Evolutionary conservation across 805 yeast genomes (phyloP), one percentile per base, ranked within the genome.

Genomic region (Lipomyces chichibuensis): DNA sequence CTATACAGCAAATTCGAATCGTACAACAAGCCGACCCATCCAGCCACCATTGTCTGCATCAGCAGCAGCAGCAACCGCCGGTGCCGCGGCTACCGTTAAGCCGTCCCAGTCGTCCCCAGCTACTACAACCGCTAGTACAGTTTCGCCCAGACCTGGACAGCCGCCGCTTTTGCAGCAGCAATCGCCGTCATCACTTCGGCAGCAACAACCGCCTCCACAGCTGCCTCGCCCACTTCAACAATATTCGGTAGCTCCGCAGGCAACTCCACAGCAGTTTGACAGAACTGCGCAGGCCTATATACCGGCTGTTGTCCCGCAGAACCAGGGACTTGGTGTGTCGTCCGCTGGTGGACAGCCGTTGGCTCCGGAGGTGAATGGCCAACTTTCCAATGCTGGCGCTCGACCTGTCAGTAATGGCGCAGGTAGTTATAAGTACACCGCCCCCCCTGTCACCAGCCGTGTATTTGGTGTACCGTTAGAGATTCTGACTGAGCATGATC

Each of bases 381-480:
- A 52, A 9, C 14, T 23, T 6, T 23, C 55, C 11, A 4, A 23
- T 25, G 13, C n/a, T 3, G 29, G 33, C n/a, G 17, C 55, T 52
- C n/a, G 17, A 17, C 9, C 55, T 11, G n/a, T 6, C 33, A 25
- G 27, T 57, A 59, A 46, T 27, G 62, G 43, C 8, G 17, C 49
- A 35, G 20, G 25, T 8, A 17, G 39, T 25, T 25, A 27, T 39
- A 43, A n/a, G 3, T n/a, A 43, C 11, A 43, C 49, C 49, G 11
- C 49, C 0, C 9, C 20, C 9, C 20, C 20, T 43, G 35, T 8
- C 33, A 3, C 55, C n/a, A 6, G 33, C 55, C 39, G 35, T 13
- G 58, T 96, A 0, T 95, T 91, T 78, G 98, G 97, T 0, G 87
- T 88, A 0, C 88, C 96, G 0, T 82, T 95, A n/a, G 96, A 89